Conservation (phyloP, 768 basidiomycete genomes). For the Leucocoprinus birnbaumii region DNA sequence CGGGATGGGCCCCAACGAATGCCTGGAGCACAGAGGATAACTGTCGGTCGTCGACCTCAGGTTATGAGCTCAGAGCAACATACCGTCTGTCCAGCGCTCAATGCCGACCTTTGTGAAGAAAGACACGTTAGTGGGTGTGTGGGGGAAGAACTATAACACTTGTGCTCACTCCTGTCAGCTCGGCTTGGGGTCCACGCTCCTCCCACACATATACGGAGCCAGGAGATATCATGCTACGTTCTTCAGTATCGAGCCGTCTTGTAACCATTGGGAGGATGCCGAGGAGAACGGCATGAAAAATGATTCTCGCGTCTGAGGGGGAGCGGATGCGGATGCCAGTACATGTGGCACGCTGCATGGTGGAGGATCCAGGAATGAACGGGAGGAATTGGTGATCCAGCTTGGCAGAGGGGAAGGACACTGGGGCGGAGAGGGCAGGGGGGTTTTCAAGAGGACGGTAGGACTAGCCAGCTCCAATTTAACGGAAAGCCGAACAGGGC, state of each 20-base stretch:
- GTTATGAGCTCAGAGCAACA: neutral
- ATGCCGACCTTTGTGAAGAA: conserved; percentile 75
- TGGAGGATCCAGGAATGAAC: conserved; percentile 10
- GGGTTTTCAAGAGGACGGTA: conserved; percentile 21
- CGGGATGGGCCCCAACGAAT: conserved; percentile 80
- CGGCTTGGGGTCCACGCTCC: conserved; percentile 70
- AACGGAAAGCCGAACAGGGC: conserved; percentile 28
- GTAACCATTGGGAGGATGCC: conserved; percentile 76
- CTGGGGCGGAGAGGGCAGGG: conserved; percentile 16
- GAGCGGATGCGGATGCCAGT: conserved; percentile 49
- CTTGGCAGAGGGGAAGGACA: conserved; percentile 11
- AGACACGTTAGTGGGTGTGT: conserved; percentile 10
- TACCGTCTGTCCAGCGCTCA: conserved; percentile 80
- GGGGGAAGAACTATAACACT: neutral
- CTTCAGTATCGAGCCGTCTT: conserved; percentile 72
- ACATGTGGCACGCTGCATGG: conserved; percentile 51
- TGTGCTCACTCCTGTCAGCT: conserved; percentile 63
- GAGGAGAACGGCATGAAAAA: conserved; percentile 73
- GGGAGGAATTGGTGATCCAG: conserved; percentile 11
- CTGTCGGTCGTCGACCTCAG: too few relatives aligned
- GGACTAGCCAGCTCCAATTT: conserved; percentile 23
- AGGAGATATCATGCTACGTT: conserved; percentile 66
- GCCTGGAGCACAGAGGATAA: conserved; percentile 24
- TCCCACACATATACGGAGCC: conserved; percentile 87
- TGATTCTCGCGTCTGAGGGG: conserved; percentile 49